These are phyloP conservation scores for Vigna mungo DNA, from an alignment of 306 rosid genomes.

Conservation along the genomic window DNA sequence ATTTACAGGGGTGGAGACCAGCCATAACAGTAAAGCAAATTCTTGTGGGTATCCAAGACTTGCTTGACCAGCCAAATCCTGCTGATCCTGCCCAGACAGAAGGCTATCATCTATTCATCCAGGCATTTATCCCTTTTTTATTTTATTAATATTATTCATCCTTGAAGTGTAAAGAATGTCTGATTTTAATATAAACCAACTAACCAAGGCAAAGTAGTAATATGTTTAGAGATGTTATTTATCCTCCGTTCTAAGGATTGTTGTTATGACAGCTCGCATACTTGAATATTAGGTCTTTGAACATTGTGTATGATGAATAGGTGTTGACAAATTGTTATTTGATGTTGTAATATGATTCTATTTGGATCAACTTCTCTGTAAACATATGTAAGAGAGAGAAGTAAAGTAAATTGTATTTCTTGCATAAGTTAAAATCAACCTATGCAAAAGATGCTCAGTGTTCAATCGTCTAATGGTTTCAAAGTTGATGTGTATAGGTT, in stretches of 20 bases:
- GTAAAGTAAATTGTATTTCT: no score
- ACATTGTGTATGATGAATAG: not conserved
- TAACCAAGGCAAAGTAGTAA: not conserved
- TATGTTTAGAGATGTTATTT: no score
- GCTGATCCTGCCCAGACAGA: slow-evolving; percentile 99
- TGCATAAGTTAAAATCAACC: no score
- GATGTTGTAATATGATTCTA: not conserved
- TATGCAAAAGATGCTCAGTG: no score
- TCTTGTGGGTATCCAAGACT: slow-evolving; percentile 94
- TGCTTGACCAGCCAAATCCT: slow-evolving; percentile 95
- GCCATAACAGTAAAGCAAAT: slow-evolving; percentile 98
- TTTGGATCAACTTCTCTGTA: no score
- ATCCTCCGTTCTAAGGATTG: no score
- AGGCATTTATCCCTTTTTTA: not conserved
- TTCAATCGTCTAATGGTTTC: not conserved
- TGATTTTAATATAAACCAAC: slow-evolving; percentile 1
- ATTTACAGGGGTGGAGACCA: slow-evolving; percentile 97
- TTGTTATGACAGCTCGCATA: not conserved
- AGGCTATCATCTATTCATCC: slow-evolving; percentile 86
- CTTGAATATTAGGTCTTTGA: not conserved
- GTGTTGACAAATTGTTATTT: not conserved
- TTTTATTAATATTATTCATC: not conserved
- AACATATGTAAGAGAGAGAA: no score
- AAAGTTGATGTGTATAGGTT: not conserved
- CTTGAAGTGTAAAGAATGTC: not conserved